Percentiles rank a stretch among this genome's conserved stretches.
These are phyloP conservation scores for Aeschynomene evenia DNA, from an alignment of 306 rosid species.

Conservation along the genomic window DNA sequence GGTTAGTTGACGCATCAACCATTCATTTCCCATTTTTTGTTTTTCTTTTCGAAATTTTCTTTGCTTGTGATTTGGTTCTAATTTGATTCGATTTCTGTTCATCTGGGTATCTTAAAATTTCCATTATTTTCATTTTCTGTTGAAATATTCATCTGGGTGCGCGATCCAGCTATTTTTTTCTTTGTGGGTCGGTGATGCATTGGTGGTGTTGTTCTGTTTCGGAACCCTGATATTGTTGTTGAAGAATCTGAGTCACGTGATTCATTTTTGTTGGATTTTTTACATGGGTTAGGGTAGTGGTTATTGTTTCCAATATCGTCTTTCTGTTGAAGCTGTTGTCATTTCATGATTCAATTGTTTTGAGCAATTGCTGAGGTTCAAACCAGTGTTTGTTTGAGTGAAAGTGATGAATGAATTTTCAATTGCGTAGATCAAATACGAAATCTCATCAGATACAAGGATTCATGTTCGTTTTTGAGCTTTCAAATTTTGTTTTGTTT, in stretches of 20 bases:
- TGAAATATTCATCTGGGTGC: slow-evolving; percentile 9
- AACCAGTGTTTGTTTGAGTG: background rate
- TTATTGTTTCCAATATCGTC: background rate
- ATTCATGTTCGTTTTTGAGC: background rate
- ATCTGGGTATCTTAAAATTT: background rate
- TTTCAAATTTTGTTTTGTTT: background rate
- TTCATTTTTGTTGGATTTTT: slow-evolving; percentile 10
- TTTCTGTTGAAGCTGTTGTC: slow-evolving; percentile 13
- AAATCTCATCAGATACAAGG: background rate
- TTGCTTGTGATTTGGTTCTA: slow-evolving; percentile 12
- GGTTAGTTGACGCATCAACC: slow-evolving; percentile 38
- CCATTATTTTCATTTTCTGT: background rate
- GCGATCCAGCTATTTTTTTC: slow-evolving; percentile 23
- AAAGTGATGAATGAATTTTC: slow-evolving; percentile 23
- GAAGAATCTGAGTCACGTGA: background rate
- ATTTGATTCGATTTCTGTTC: background rate
- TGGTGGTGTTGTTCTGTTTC: slow-evolving; percentile 20
- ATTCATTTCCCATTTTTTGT: slow-evolving; percentile 1
- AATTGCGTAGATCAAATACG: slow-evolving; percentile 11
- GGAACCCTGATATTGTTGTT: slow-evolving; percentile 1
- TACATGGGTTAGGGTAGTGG: background rate
- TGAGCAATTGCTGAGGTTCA: background rate
- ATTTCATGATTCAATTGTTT: slow-evolving; percentile 27
- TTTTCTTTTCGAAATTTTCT: background rate
- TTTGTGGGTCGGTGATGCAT: slow-evolving; percentile 27